Evolutionary conservation across 2,329 filamentous ascomycete genomes (phyloP), one percentile per base, ranked within the genome.

Genomic region (Penicillium vulpinum): DNA sequence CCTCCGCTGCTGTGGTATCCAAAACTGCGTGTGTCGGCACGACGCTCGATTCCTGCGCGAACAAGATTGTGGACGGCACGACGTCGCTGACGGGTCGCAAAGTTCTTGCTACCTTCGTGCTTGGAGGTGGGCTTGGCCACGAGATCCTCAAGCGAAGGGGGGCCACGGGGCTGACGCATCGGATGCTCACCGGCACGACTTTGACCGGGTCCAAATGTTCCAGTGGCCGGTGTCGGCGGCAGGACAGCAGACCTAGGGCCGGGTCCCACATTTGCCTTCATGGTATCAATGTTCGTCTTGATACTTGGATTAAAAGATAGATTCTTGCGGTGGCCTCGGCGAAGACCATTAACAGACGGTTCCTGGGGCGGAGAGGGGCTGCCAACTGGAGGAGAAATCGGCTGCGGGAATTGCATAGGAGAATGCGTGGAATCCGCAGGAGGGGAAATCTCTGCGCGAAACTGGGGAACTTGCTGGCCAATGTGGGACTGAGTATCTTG

Each of bases 41-140:
- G 91, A 58, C 94, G 90, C 70, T 92, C 91, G 61, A 94, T 84
- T 16, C 93, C 92, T 52, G 93, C 93, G 63, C 90, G 90, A 60
- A 97, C 90, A 48, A 99, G 84, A 72, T 92, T 97, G 79, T 92
- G 88, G 43, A 99, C 87, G 26, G 94, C 94, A 67, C 90, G 92
- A 62, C 93, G 91, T 58, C 94, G 91, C 69, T 95, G 92, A 60
- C 94, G 92, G 54, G 92, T 87, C 11, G 90, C 89, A 77, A 99
- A 99, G 80, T 99, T 99, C 85, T 97, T 81, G 86, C 93, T 97
- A 24, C 93, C 94, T 74, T 97, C 93, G 62, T 93, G 86, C 78
- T 92, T 96, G 64, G 91, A 88, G 9, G 93, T 97, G 1, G 94
- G 94, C 77, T 92, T 94, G 21, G 88, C 84, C 69, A 88, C 85